Percentiles rank a stretch among this genome's conserved stretches.
Conservation (phyloP, 2,329 filamentous ascomycete genomes). For the Epichloe gansuensis region DNA sequence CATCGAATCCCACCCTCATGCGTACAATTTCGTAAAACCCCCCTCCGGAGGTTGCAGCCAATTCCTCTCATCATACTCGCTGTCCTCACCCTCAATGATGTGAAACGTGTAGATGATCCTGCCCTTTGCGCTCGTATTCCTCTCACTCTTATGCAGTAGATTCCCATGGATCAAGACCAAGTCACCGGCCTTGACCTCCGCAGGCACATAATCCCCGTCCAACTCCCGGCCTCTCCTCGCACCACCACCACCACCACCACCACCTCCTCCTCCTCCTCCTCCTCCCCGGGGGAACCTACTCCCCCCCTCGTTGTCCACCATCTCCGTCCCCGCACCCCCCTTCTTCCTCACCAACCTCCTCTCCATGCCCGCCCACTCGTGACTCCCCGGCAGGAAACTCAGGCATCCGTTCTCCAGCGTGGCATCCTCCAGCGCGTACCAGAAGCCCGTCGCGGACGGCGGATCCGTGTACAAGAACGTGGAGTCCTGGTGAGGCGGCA, state of each 20-base stretch:
- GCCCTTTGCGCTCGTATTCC: slow-evolving; percentile 73
- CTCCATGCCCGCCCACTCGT: slow-evolving; percentile 56
- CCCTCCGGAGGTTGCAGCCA: slow-evolving; percentile 76
- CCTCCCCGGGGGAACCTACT: slow-evolving; percentile 48
- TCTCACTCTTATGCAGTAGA: slow-evolving; percentile 89
- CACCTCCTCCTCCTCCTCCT: too few species aligned
- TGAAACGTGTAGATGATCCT: slow-evolving; percentile 97
- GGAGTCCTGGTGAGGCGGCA: slow-evolving; percentile 83
- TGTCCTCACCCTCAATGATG: slow-evolving; percentile 69
- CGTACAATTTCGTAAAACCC: slow-evolving; percentile 62
- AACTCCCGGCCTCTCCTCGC: slow-evolving; percentile 24
- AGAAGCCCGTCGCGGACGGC: slow-evolving; percentile 85
- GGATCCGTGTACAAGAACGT: slow-evolving; percentile 86
- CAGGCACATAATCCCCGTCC: slow-evolving; percentile 52
- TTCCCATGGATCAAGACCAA: slow-evolving; percentile 94
- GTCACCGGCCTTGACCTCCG: slow-evolving; percentile 82
- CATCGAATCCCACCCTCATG: slow-evolving; percentile 10
- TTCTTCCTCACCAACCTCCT: slow-evolving; percentile 61
- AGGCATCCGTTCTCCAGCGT: slow-evolving; percentile 78
- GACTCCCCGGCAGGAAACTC: slow-evolving; percentile 72
- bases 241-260: slow-evolving; percentile 26
- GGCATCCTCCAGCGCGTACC: slow-evolving; percentile 93
- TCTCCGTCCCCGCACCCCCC: slow-evolving; percentile 47
- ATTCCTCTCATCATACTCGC: slow-evolving; percentile 72
- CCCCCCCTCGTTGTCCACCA: slow-evolving; percentile 61